These are phyloP conservation scores for Petunia secreta DNA, from an alignment of 257 asterid genomes.

Conservation along the genomic window DNA sequence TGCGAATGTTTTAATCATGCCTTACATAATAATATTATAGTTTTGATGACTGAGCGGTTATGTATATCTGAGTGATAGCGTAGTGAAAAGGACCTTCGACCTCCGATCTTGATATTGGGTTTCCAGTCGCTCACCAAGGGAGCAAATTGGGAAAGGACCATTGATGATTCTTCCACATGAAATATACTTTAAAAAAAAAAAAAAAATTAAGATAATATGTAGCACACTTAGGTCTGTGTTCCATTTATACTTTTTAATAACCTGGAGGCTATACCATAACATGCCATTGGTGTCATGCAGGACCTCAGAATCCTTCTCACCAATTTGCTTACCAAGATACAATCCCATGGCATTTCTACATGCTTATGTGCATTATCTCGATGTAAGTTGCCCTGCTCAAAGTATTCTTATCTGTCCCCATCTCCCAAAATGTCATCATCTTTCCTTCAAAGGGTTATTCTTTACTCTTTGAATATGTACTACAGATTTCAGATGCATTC, in stretches of 20 bases:
- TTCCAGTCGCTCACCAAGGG: not conserved
- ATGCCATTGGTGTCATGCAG: slow-evolving; percentile 51
- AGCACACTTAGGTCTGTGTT: slow-evolving; percentile 16
- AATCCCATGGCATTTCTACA: slow-evolving; percentile 92
- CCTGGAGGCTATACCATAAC: slow-evolving; percentile 6
- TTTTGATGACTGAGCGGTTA: not conserved
- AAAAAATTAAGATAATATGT: not conserved
- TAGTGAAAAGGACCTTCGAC: not conserved
- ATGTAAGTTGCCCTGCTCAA: slow-evolving; percentile 58
- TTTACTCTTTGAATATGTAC: not conserved
- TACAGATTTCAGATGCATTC: not conserved
- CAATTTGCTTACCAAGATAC: slow-evolving; percentile 97
- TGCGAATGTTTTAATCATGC: not conserved
- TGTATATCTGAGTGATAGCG: not conserved
- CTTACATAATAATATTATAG: not conserved
- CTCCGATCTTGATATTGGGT: not conserved
- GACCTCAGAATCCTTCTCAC: slow-evolving; percentile 98
- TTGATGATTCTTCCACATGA: not conserved
- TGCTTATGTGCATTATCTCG: slow-evolving; percentile 97
- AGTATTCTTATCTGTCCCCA: not conserved
- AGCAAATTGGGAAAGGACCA: slow-evolving; percentile 8
- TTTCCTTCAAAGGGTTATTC: not conserved
- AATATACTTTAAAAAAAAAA: not conserved
- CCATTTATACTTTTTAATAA: not conserved
- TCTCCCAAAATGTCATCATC: not conserved